Percentiles rank a stretch among this genome's conserved stretches.
Conservation (phyloP, 192 early-diverging fungal species). For the Chytriomyces hyalinus region DNA sequence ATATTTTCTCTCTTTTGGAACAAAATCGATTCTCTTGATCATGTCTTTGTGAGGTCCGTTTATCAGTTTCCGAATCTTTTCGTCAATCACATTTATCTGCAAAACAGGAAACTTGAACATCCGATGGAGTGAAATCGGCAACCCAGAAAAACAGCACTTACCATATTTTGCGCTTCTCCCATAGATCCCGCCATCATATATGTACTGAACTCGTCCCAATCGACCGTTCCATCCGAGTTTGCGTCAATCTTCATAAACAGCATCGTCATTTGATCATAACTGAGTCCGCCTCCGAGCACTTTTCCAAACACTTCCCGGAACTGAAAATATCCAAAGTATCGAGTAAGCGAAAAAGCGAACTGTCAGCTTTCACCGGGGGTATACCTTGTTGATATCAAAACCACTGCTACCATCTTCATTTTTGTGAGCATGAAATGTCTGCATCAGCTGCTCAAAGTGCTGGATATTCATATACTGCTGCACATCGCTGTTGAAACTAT, state of each 20-base stretch:
- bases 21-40: slow-evolving; percentile 62
- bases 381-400: slow-evolving; percentile 66
- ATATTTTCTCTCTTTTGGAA: slow-evolving; percentile 67
- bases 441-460: slow-evolving; percentile 67
- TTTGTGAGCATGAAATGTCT: slow-evolving; percentile 58
- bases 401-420: slow-evolving; percentile 63
- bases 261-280: slow-evolving; percentile 69
- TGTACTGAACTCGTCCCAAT: slow-evolving; percentile 71
- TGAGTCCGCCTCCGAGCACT: slow-evolving; percentile 61
- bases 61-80: slow-evolving; percentile 53
- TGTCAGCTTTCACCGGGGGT: not conserved
- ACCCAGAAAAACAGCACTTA: slow-evolving; percentile 4
- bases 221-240: slow-evolving; percentile 66
- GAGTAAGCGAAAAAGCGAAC: not conserved
- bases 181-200: slow-evolving; percentile 67
- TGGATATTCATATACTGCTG: slow-evolving; percentile 68
- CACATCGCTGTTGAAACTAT: slow-evolving; percentile 53
- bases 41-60: slow-evolving; percentile 63
- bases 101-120: slow-evolving; percentile 10
- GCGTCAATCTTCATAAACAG: slow-evolving; percentile 77
- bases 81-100: slow-evolving; percentile 58
- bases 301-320: slow-evolving; percentile 70
- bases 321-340: slow-evolving; percentile 33
- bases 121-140: not conserved
- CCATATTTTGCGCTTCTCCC: slow-evolving; percentile 48